Base-by-base conservation (phyloP, 2,329 filamentous ascomycete genomes). In the Boeremia lycopersici region DNA sequence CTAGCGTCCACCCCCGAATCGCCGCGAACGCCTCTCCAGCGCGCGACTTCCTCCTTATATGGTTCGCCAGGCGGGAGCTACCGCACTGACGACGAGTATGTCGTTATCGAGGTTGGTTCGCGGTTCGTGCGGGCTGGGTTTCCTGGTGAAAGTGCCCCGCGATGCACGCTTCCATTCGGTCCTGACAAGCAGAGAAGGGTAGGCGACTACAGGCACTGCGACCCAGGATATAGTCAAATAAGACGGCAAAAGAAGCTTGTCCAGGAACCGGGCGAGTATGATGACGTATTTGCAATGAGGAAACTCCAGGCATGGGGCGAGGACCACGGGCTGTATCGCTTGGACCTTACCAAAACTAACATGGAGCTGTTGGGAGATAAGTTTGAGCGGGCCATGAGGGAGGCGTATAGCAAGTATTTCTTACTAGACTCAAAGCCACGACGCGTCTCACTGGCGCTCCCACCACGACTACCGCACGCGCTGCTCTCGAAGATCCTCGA, bases 361-460 rank as follows among this genome's bases (percentile, higher is more conserved):
- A 71, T 96, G 55, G 91, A 88, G 0, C 77, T 98, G 41, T 84
- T 97, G 0, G 86, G 89, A 59, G 93, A 98, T 73, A 93, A 90
- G 75, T 82, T 99, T 48, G 95, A 97, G 73, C 84, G 92, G 47
- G 85, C 88, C 6, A 76, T 98, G 65, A 83, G 92, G 48, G 90
- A 93, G 64, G 88, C 89, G 10, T 93, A 95, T 71, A 89, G 88
- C 59, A 93, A 89, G 82, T 92, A 83, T 70, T 82, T 86, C 48
- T 72, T 85, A 59, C 68, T 91, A 52, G 90, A 93, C 73, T 87
- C 90, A 19, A 89, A 91, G 35, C 85, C 89, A 23, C 85, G 91
- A 60, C 86, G 88, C 54, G 79, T 95, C 43, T 82, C 89, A 0
- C 82, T 97, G 8, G 86, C 91, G 0, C 74, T 97, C 26, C 92